These are phyloP conservation scores for Nymphaea thermarum DNA, from an alignment of 164 flowering plant species.

Conservation along the genomic window DNA sequence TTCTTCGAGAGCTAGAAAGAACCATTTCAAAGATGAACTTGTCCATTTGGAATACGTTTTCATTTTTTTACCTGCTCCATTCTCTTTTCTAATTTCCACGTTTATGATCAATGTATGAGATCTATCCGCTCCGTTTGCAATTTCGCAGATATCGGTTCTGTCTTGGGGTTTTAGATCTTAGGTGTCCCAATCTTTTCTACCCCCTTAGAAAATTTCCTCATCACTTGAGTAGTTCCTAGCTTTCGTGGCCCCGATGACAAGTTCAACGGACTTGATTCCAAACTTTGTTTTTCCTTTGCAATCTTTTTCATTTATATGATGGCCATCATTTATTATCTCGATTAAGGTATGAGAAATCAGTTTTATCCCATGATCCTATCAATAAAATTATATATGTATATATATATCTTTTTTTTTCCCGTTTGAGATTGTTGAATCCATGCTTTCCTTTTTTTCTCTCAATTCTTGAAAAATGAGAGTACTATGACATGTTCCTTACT, in stretches of 20 bases:
- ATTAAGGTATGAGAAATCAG: not conserved
- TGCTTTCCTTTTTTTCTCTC: not conserved
- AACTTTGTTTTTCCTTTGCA: not conserved
- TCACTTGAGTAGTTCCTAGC: not conserved
- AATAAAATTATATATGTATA: no score
- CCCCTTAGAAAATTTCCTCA: not conserved
- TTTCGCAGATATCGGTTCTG: not conserved
- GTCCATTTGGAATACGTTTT: not conserved
- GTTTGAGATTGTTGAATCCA: not conserved
- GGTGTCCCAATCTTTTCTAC: not conserved
- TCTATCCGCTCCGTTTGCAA: no score
- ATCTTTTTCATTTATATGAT: not conserved
- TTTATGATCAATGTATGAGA: constrained; percentile 4
- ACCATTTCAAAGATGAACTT: no score
- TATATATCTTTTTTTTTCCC: not conserved
- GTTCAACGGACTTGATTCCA: not conserved
- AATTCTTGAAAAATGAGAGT: not conserved
- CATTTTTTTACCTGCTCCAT: not conserved
- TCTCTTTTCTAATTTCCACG: not conserved
- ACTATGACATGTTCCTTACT: not conserved
- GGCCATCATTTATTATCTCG: not conserved
- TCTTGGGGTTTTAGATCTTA: not conserved
- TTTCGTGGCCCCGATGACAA: not conserved
- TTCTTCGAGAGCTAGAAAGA: no score
- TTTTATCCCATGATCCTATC: not conserved